Evolutionary conservation across 1,284 basidiomycete species (phyloP).

Genomic region (Amylostereum chailletii): DNA sequence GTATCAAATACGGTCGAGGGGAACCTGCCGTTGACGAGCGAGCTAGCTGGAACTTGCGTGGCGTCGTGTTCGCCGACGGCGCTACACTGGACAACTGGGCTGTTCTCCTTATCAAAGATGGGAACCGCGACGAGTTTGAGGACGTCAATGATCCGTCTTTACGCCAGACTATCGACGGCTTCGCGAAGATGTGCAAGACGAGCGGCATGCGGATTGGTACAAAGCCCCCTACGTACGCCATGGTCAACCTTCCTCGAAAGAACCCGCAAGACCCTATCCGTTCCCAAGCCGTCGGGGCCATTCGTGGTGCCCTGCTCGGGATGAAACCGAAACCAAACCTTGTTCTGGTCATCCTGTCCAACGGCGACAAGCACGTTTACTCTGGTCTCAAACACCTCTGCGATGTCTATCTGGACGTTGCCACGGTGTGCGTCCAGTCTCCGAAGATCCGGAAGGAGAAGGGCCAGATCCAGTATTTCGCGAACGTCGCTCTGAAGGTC

Average conservation of each 20-base stretch:
- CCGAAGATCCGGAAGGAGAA: conserved; percentile 53
- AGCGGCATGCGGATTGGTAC: conserved; percentile 48
- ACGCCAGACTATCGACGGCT: conserved; percentile 32
- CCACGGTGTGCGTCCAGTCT: conserved; percentile 61
- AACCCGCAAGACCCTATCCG: conserved; percentile 38
- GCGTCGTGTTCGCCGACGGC: conserved; percentile 52
- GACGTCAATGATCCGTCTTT: conserved; percentile 41
- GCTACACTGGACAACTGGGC: conserved; percentile 48
- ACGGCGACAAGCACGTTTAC: conserved; percentile 61
- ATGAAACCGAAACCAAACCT: conserved; percentile 23
- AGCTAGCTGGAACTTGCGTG: conserved; percentile 65
- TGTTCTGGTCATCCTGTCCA: conserved; percentile 49
- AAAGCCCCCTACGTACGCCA: conserved; percentile 23
- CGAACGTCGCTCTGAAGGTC: conserved; percentile 71
- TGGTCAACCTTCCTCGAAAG: conserved; percentile 37
- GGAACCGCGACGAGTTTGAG: conserved; percentile 38
- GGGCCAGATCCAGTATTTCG: conserved; percentile 63
- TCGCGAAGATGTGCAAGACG: conserved; percentile 45
- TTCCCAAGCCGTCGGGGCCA: conserved; percentile 29
- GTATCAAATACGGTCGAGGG: conserved; percentile 44
- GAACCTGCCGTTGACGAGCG: conserved; percentile 41
- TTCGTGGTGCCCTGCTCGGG: conserved; percentile 20
- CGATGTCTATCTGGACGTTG: conserved; percentile 56
- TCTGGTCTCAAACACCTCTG: conserved; percentile 62
- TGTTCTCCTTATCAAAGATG: conserved; percentile 55